Base-by-base conservation (phyloP, 371 early-diverging fungal species). In the Coelomomyces lativittatus region DNA sequence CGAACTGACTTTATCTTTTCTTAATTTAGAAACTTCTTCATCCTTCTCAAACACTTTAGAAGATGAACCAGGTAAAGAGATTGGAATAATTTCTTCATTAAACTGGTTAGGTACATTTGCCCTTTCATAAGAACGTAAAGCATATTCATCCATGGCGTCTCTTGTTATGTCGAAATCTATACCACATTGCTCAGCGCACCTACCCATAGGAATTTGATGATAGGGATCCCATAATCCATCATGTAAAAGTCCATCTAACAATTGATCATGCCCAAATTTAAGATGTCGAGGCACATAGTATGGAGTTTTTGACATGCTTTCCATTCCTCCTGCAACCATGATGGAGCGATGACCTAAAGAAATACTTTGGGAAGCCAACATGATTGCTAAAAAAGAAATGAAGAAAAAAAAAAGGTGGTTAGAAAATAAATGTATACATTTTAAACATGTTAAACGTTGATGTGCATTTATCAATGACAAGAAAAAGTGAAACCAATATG, bases 191-290 rank as follows among this genome's bases (percentile, higher is more conserved):
- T 95, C 97, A 37, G 95, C 91, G 53, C 87, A 87, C 47, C 75
- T 69, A 38, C 97, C 97, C 15, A 33, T 62, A 65, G 78, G 81
- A 55, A 80, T 63, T 49, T 83, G 66, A 67, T 91, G 82, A 68
- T 90, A 89, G 28, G 76, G 86, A 62, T 93, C 95, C 72, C 80
- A 83, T 46, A 96, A 76, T 39, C 97, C 97, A 62, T 96, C 97
- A 63, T 83, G 80, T 61, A 89, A 63, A 52, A 96, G 82, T 21
- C 87, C 81, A 60, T 96, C 97, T 12, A 54, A 51, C 26, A 86
- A 52, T 51, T 78, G 70, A 56, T 80, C 78, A 64, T 91, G 78
- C 24, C 95, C 97, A 58, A 85, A 96, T 28, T 60, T 73, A 32
- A 58, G 56, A 44, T 62, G 68, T 39, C 82, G 78, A 31, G 67